phyloP scores from a whole-genome alignment of 164 flowering plant species.

The Amborella trichopoda region DNA sequence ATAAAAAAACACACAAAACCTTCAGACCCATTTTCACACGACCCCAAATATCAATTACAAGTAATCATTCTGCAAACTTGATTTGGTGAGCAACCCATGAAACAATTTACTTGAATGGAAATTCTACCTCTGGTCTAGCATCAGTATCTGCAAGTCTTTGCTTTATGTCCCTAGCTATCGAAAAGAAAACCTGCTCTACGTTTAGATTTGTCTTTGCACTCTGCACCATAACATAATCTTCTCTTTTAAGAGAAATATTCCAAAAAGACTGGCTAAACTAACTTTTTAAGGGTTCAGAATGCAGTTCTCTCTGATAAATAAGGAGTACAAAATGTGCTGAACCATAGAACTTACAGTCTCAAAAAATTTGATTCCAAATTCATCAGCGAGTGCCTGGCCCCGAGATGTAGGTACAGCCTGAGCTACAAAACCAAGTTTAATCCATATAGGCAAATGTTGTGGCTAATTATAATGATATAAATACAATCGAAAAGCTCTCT shows the following conservation, averaged over 20 bases:
- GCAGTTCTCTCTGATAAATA: background rate
- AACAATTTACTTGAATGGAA: background rate
- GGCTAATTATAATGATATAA: too few species aligned
- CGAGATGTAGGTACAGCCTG: conserved; percentile 44
- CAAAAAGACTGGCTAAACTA: background rate
- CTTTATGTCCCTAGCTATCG: conserved; percentile 48
- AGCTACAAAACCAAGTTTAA: too few species aligned
- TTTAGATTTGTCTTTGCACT: conserved; percentile 51
- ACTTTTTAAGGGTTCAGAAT: background rate
- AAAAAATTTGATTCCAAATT: conserved; percentile 43
- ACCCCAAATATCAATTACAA: background rate
- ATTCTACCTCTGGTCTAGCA: conserved; percentile 29
- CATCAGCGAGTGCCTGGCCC: conserved; percentile 50
- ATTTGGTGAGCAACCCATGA: background rate
- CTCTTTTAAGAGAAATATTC: background rate
- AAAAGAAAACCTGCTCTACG: conserved; percentile 49
- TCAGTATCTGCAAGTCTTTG: conserved; percentile 40
- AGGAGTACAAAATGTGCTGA: background rate
- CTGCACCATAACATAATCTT: conserved; percentile 14
- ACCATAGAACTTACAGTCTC: conserved; percentile 30
- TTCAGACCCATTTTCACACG: background rate
- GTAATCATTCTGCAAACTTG: background rate
- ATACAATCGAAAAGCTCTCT: too few species aligned
- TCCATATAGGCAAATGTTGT: too few species aligned
- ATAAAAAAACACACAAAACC: background rate